These are phyloP conservation scores for Chytriomyces hyalinus DNA, from an alignment of 192 early-diverging fungal species.

Conservation along the genomic window DNA sequence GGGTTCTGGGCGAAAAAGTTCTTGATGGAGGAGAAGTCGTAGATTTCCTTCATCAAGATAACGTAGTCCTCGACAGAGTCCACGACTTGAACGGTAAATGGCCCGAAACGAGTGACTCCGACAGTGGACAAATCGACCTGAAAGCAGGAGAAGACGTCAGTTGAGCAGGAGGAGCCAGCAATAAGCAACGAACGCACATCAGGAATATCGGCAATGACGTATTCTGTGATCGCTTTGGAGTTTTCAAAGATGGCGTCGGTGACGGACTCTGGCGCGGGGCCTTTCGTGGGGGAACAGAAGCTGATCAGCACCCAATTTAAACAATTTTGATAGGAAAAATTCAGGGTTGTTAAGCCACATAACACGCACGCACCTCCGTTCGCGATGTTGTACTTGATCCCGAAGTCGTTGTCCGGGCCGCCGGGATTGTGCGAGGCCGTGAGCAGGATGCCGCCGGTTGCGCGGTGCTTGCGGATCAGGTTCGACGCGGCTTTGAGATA, in stretches of 20 bases:
- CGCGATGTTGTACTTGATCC: conserved; percentile 96
- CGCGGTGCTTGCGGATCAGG: conserved; percentile 84
- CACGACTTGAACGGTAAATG: conserved; percentile 82
- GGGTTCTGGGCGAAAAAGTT: conserved; percentile 73
- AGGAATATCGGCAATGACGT: conserved; percentile 65
- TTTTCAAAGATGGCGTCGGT: conserved; percentile 91
- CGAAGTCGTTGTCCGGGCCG: conserved; percentile 97
- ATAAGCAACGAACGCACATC: conserved; percentile 47
- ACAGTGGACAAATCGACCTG: conserved; percentile 76
- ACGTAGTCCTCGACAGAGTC: conserved; percentile 91
- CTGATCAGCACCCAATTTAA: conserved; percentile 7
- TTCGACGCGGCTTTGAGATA: conserved; percentile 78
- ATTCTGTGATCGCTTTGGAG: conserved; percentile 74
- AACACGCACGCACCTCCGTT: conserved; percentile 73
- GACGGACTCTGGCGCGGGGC: conserved; percentile 93
- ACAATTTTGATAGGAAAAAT: background rate
- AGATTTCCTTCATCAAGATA: conserved; percentile 82
- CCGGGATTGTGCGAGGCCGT: conserved; percentile 99
- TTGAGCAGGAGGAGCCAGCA: background rate
- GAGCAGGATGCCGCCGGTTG: conserved; percentile 93
- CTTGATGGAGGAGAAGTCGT: conserved; percentile 88
- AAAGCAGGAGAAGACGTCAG: background rate
- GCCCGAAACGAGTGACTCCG: conserved; percentile 65
- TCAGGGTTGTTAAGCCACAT: background rate
- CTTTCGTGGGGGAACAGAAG: conserved; percentile 22